These are phyloP conservation scores for Rubia tinctorum DNA, from an alignment of 305 asterid genomes.

Conservation along the genomic window DNA sequence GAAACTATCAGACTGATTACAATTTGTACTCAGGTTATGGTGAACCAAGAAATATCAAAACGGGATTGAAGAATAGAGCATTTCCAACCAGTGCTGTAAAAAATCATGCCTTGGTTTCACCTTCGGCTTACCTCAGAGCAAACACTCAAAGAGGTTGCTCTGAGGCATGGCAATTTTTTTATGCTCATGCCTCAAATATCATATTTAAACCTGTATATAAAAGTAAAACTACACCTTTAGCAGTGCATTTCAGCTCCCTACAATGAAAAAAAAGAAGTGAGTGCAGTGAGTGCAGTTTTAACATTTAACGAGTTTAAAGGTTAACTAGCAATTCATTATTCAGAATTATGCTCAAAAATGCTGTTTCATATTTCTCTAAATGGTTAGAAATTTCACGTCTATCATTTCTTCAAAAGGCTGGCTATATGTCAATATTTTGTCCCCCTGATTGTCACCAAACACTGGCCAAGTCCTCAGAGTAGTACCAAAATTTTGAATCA, in stretches of 20 bases:
- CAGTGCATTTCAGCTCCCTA: no score
- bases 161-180: no score
- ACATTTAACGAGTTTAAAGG: no score
- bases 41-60: background rate
- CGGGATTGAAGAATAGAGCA: background rate
- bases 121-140: no score
- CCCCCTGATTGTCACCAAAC: background rate
- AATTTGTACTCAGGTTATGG: background rate
- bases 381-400: background rate
- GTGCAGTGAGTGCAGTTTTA: no score
- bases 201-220: no score
- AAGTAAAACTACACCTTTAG: background rate
- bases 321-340: no score
- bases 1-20: background rate
- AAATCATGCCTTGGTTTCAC: background rate
- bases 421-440: background rate
- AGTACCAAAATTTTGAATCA: background rate
- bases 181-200: background rate
- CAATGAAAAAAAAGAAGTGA: no score
- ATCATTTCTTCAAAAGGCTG: background rate
- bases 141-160: background rate
- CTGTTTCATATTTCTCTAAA: background rate
- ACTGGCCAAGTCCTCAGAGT: background rate
- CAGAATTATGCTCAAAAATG: no score
- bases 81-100: background rate